A percentile compares a stretch with the other conserved stretches of the same genome.
Conservation (phyloP, 106 monocot genomes). For the Xerophyta viscosa region DNA sequence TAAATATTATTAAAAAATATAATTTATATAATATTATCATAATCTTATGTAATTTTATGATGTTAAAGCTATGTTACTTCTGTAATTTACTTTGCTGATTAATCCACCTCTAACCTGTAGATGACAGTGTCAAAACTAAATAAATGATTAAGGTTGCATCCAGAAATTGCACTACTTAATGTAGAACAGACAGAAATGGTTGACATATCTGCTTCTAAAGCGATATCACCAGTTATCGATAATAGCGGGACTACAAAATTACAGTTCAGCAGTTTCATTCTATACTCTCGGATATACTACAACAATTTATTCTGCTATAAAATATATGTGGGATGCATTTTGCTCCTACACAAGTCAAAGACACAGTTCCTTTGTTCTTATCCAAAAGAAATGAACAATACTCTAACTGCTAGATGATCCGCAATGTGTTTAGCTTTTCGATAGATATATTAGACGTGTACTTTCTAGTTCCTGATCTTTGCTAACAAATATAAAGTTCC, state of each 20-base stretch:
- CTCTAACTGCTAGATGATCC: too few species aligned
- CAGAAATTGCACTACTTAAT: constrained; percentile 7
- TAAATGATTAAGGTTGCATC: not conserved
- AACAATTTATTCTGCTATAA: constrained; percentile 16
- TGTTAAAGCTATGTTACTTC: not conserved
- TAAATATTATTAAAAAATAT: too few species aligned
- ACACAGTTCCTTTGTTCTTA: constrained; percentile 24
- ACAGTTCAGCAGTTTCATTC: constrained; percentile 5
- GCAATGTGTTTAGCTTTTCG: too few species aligned
- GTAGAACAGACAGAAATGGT: constrained; percentile 10
- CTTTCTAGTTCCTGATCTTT: too few species aligned
- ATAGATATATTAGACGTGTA: too few species aligned
- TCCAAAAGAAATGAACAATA: too few species aligned
- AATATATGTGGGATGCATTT: constrained; percentile 30
- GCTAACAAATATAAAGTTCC: too few species aligned
- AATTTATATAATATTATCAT: too few species aligned
- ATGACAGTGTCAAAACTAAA: not conserved
- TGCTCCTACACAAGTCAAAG: constrained; percentile 26
- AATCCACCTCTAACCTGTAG: too few species aligned
- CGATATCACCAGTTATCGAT: constrained; percentile 10
- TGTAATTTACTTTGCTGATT: constrained; percentile 4
- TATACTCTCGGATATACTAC: constrained; percentile 2
- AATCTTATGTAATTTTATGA: not conserved
- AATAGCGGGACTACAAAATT: not conserved
- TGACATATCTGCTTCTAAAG: not conserved